These are phyloP conservation scores for Wickerhamomyces sydowiorum DNA, from an alignment of 805 yeast species.

Conservation along the genomic window DNA sequence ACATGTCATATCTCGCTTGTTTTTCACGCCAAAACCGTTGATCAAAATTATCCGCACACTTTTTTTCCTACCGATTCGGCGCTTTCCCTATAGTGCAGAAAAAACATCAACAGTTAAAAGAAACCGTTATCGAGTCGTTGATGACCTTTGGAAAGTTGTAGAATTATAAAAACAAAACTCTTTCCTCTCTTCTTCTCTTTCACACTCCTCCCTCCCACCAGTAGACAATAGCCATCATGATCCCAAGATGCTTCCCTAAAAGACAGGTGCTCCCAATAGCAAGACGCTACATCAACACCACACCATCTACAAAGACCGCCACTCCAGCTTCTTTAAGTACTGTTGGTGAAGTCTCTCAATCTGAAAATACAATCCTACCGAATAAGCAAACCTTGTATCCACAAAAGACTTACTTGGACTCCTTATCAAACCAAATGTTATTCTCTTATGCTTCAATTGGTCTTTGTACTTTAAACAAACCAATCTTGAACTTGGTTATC, in stretches of 20 bases:
- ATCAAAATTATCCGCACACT: no score
- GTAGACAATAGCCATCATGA: not conserved
- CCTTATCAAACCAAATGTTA: constrained; percentile 48
- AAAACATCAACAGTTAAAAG: no score
- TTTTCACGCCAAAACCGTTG: no score
- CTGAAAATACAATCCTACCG: constrained; percentile 3
- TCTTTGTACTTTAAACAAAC: constrained; percentile 57
- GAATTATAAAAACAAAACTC: no score
- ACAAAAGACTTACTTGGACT: constrained; percentile 37
- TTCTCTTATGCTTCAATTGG: constrained; percentile 67
- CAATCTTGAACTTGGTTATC: constrained; percentile 54
- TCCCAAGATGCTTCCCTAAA: not conserved
- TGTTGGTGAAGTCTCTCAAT: not conserved
- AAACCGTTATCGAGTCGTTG: no score
- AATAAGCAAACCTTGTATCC: constrained; percentile 11
- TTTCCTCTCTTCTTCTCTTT: not conserved
- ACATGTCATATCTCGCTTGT: no score
- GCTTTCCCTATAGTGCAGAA: no score
- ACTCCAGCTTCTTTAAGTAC: not conserved
- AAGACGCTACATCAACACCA: not conserved
- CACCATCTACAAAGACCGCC: not conserved
- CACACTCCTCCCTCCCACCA: no score
- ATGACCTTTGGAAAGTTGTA: no score
- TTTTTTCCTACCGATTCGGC: no score
- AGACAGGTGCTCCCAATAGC: not conserved